phyloP scores from a whole-genome alignment of 108 stramenopile genomes.

The Conticribra weissflogii region DNA sequence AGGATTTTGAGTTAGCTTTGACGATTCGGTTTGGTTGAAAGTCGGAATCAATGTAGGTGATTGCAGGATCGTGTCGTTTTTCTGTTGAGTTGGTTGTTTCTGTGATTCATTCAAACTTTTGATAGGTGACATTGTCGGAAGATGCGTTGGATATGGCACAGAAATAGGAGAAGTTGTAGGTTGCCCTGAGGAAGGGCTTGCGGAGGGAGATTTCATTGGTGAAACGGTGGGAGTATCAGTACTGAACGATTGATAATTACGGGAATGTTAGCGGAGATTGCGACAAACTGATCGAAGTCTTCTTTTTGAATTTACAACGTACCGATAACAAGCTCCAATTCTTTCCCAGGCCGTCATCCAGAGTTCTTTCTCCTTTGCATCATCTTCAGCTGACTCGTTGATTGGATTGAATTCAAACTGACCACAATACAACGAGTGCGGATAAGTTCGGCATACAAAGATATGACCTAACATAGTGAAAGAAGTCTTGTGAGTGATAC shows the following conservation, averaged over 20 bases:
- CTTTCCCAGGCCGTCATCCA: slow-evolving; percentile 18
- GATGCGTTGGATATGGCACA: no score
- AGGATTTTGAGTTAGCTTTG: not conserved
- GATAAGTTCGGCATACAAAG: not conserved
- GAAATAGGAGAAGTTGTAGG: no score
- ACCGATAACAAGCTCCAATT: not conserved
- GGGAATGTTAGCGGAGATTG: not conserved
- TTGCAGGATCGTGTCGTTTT: not conserved
- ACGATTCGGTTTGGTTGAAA: not conserved
- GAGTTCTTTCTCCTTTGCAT: not conserved
- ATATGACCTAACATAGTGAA: no score
- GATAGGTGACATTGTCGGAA: no score
- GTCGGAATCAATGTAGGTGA: no score
- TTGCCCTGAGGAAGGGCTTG: no score
- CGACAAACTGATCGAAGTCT: not conserved
- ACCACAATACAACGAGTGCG: slow-evolving; percentile 1
- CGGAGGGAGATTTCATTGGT: no score
- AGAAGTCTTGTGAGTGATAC: no score
- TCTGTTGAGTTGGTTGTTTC: not conserved
- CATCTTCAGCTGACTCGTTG: not conserved
- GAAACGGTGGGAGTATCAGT: no score
- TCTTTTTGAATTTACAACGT: no score
- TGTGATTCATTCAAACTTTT: not conserved
- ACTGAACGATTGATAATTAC: not conserved
- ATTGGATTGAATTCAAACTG: slow-evolving; percentile 3